These are phyloP conservation scores for Gloeophyllum trabeum DNA, from an alignment of 768 basidiomycete genomes.

Conservation along the genomic window DNA sequence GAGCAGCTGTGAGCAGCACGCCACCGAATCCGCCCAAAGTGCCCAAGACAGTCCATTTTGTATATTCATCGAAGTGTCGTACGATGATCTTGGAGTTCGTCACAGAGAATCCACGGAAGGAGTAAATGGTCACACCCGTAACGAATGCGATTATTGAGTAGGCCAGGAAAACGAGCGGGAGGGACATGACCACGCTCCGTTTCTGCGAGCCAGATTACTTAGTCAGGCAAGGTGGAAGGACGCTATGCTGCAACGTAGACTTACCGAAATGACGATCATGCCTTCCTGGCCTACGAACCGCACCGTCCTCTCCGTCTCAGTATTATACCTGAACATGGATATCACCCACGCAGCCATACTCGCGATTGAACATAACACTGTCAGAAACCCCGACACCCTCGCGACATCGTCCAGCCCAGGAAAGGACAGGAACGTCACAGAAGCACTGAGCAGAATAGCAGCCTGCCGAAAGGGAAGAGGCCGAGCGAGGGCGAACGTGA, in stretches of 20 bases:
- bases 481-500: not conserved
- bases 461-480: slow-evolving; percentile 33
- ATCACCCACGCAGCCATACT: slow-evolving; percentile 61
- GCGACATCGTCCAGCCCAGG: slow-evolving; percentile 59
- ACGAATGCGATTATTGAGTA: slow-evolving; percentile 65
- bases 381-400: slow-evolving; percentile 54
- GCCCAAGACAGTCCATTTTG: slow-evolving; percentile 52
- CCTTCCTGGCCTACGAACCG: slow-evolving; percentile 33
- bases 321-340: slow-evolving; percentile 59
- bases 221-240: slow-evolving; percentile 3
- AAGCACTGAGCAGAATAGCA: slow-evolving; percentile 70
- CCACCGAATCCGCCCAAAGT: slow-evolving; percentile 54
- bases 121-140: slow-evolving; percentile 52
- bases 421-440: slow-evolving; percentile 71
- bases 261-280: slow-evolving; percentile 41
- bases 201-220: slow-evolving; percentile 23
- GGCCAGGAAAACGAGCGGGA: slow-evolving; percentile 63
- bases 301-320: slow-evolving; percentile 44
- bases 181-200: slow-evolving; percentile 53
- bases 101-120: slow-evolving; percentile 39
- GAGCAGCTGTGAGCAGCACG: slow-evolving; percentile 44
- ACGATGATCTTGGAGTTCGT: slow-evolving; percentile 18
- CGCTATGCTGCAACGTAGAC: slow-evolving; percentile 9
- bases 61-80: slow-evolving; percentile 44
- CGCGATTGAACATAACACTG: slow-evolving; percentile 56